Evolutionary conservation across 2,329 filamentous ascomycete genomes (phyloP), one percentile per base, ranked within the genome.

Genomic region (Colletotrichum australisinense): DNA sequence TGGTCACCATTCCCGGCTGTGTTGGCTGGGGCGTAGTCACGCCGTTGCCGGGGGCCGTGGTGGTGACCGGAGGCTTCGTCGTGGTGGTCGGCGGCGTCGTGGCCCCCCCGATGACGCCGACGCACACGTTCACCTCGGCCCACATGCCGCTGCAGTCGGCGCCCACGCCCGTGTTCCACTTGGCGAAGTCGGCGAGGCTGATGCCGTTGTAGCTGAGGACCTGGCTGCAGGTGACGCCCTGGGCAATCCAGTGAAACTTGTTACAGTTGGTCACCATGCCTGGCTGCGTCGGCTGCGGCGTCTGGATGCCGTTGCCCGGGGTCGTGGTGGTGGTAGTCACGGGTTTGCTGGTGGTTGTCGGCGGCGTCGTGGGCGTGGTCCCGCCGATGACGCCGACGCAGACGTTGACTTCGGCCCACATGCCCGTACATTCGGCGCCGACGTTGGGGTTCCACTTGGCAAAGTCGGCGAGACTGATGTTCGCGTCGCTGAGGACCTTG

Each of bases 381-480:
- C 63, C 63, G 2, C 63, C 28, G 19, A 63, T 63, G 24, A 63
- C 42, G n/a, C 66, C 58, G 5, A 71, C 68, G 26, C 68, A 71
- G 6, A 67, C 53, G n/a, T 71, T 32, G 38, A 71, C 68, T 5
- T 38, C 12, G 4, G 63, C 68, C 68, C 68, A 71, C 38, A 71
- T 55, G 22, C 68, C 68, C 4, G 62, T 26, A 30, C 68, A 71
- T 3, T 62, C 63, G 7, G n/a, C 52, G 5, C 22, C 24, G 11
- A 71, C 63, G 26, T 6, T 24, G 8, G 35, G 22, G 46, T 78
- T 79, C 78, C 76, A 78, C 28, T 30, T 58, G 5, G 16, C 75
- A 32, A 83, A 77, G 14, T 81, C 62, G 6, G 74, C 62, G 6
- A 79, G 52, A 16, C 38, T 16, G 14, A 42, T 42, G 5, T 16